These are phyloP conservation scores for Rhizoclosmatium globosum DNA, from an alignment of 192 early-diverging fungal genomes.

Conservation along the genomic window DNA sequence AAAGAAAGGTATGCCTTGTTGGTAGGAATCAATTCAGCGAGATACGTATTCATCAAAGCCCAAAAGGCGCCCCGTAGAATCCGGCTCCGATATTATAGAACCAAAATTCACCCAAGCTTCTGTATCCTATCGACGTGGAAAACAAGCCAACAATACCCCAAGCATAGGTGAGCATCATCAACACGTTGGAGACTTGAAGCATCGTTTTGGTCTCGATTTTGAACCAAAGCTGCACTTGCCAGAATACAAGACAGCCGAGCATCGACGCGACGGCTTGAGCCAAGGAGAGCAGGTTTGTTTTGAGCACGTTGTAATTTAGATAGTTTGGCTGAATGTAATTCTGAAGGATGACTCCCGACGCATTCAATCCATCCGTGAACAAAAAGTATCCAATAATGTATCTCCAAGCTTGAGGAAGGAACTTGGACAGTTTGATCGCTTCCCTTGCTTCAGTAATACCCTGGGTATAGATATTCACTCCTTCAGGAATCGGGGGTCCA, in stretches of 20 bases:
- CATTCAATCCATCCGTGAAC: constrained; percentile 46
- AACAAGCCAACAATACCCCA: constrained; percentile 51
- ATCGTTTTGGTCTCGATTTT: constrained; percentile 47
- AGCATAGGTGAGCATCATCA: constrained; percentile 43
- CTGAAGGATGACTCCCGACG: constrained; percentile 38
- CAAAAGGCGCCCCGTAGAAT: constrained; percentile 45
- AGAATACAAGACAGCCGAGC: constrained; percentile 49
- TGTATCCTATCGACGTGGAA: constrained; percentile 33
- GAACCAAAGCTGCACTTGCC: constrained; percentile 44
- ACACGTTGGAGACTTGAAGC: constrained; percentile 44
- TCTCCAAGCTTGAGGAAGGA: constrained; percentile 48
- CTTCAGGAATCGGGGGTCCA: constrained; percentile 43
- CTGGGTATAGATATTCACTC: constrained; percentile 41
- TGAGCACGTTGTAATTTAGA: constrained; percentile 33
- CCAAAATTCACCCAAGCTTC: constrained; percentile 37
- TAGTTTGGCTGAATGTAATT: constrained; percentile 42
- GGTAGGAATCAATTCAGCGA: constrained; percentile 47
- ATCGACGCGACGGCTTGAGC: constrained; percentile 48
- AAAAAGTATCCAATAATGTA: constrained; percentile 54
- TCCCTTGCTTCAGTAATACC: constrained; percentile 31
- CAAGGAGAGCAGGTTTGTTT: constrained; percentile 41
- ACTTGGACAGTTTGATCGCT: constrained; percentile 38
- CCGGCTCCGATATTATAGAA: constrained; percentile 42
- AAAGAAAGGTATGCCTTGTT: constrained; percentile 57
- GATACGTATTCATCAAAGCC: constrained; percentile 51